Evolutionary conservation across 305 asterid genomes (phyloP).

Genomic region (Rubia peregrina): DNA sequence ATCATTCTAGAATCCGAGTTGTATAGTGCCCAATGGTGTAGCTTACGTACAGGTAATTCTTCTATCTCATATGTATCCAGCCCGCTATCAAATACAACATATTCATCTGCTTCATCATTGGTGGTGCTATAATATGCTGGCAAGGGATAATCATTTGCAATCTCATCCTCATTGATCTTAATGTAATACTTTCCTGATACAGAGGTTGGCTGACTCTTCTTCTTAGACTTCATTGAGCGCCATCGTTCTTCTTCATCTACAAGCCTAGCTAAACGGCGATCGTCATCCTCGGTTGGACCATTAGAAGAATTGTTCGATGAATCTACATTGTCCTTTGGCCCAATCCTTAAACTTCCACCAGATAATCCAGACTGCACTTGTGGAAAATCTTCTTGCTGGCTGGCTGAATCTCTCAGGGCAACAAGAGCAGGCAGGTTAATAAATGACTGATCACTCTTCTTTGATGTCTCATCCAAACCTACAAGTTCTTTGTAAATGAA

Average conservation of each 20-base stretch:
- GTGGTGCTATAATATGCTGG: slow-evolving; percentile 84
- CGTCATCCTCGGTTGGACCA: slow-evolving; percentile 50
- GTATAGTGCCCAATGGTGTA: slow-evolving; percentile 91
- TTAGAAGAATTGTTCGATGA: slow-evolving; percentile 20
- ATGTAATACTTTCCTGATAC: slow-evolving; percentile 68
- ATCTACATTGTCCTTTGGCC: slow-evolving; percentile 36
- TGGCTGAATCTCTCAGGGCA: slow-evolving; percentile 60
- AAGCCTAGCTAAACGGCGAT: slow-evolving; percentile 67
- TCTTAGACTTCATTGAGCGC: slow-evolving; percentile 68
- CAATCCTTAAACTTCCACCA: slow-evolving; percentile 48
- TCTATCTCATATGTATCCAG: slow-evolving; percentile 43
- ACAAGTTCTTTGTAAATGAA: slow-evolving; percentile 77
- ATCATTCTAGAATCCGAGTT: slow-evolving; percentile 87
- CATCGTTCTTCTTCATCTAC: slow-evolving; percentile 80
- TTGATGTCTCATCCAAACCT: slow-evolving; percentile 82
- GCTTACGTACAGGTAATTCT: slow-evolving; percentile 71
- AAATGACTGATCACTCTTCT: slow-evolving; percentile 47
- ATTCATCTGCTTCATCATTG: slow-evolving; percentile 78
- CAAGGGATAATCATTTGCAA: slow-evolving; percentile 89
- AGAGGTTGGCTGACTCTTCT: slow-evolving; percentile 43
- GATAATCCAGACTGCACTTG: slow-evolving; percentile 31
- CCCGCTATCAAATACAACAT: slow-evolving; percentile 69
- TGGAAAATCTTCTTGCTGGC: slow-evolving; percentile 29
- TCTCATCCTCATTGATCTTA: slow-evolving; percentile 94
- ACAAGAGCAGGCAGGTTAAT: slow-evolving; percentile 54